Percentiles rank a stretch among this genome's conserved stretches.
These are phyloP conservation scores for Urostyla sp. DNA, from an alignment of 73 alveolate genomes.

Conservation along the genomic window DNA sequence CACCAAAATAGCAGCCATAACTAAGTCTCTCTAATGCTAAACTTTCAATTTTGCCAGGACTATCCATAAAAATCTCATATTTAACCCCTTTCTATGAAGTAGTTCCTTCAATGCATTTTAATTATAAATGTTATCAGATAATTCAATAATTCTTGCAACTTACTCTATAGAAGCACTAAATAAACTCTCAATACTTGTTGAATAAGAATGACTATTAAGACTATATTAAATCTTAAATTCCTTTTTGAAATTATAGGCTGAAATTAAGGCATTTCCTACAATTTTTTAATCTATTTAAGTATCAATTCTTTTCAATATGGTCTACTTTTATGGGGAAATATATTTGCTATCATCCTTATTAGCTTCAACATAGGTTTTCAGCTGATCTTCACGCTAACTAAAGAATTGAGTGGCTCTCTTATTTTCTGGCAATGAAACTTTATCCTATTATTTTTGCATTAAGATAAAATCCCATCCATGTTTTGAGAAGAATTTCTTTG, in stretches of 20 bases:
- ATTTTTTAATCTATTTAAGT: slow-evolving; percentile 11
- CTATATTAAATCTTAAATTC: slow-evolving; percentile 38
- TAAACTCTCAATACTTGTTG: slow-evolving; percentile 10
- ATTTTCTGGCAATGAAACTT: slow-evolving; percentile 36
- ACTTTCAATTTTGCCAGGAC: slow-evolving; percentile 14
- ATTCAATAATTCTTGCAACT: slow-evolving; percentile 37
- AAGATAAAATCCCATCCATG: slow-evolving; percentile 58
- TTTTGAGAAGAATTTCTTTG: slow-evolving; percentile 44
- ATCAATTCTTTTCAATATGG: slow-evolving; percentile 19
- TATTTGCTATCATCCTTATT: not conserved
- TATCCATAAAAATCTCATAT: slow-evolving; percentile 57
- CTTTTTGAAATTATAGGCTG: slow-evolving; percentile 39
- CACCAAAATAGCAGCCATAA: slow-evolving; percentile 52
- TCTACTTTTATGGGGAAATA: slow-evolving; percentile 1
- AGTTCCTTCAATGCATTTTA: slow-evolving; percentile 58
- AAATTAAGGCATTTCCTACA: slow-evolving; percentile 34
- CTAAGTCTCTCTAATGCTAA: slow-evolving; percentile 35
- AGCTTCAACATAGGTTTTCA: not conserved
- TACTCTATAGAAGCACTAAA: slow-evolving; percentile 43
- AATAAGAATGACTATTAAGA: slow-evolving; percentile 7
- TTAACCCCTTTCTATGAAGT: slow-evolving; percentile 68
- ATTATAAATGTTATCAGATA: slow-evolving; percentile 47
- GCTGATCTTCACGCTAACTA: slow-evolving; percentile 22
- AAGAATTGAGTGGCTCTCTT: slow-evolving; percentile 46
- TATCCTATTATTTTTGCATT: not conserved